Base-by-base conservation (phyloP, 164 flowering plant species). In the Vitis cinerea region DNA sequence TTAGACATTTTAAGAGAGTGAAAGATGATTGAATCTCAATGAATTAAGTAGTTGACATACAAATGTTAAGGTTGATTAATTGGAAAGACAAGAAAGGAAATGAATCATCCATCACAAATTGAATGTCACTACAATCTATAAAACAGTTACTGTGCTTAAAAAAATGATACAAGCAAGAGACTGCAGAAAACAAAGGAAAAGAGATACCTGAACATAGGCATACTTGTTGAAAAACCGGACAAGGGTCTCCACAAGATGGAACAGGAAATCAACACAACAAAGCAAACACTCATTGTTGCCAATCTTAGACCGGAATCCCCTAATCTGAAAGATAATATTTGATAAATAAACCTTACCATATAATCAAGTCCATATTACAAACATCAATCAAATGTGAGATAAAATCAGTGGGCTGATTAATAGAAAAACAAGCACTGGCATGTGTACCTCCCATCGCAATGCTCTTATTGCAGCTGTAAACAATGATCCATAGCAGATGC, bases 401-500 rank as follows among this genome's bases (percentile, higher is more conserved):
- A 60, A 64, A 8, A 56, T 49, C 8, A n/a, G 9, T 37, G 13
- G 30, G 64, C 50, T 13, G 47, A 15, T 9, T 55, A 31, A n/a
- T 14, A 31, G 65, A n/a, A 61, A 74, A 70, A 50, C 51, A 49
- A 72, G 58, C 11, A 14, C 19, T 13, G 37, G 50, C 8, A 15
- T 13, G 52, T 23, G 3, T 83, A 94, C 99, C 98, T 93, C 90
- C 99, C 99, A 96, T 73, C 99, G 89, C 71, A 93, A 73, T 23
- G 97, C 92, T 61, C 99, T 82, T 66, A 96, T 89, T 52, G 97
- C 94, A 69, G 98, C 99, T 31, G 99, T 96, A 77, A 96, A 93
- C 58, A 96, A 93, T 48, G 99, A 93, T 44, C 99, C 99, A 79
- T 96, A 93, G 83, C 99, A 96, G 61, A 96, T 91, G 84, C 99